Percentiles rank a stretch among this genome's conserved stretches.
phyloP scores from a whole-genome alignment of 2,329 filamentous ascomycete genomes.

The Fusarium tuaranense region DNA sequence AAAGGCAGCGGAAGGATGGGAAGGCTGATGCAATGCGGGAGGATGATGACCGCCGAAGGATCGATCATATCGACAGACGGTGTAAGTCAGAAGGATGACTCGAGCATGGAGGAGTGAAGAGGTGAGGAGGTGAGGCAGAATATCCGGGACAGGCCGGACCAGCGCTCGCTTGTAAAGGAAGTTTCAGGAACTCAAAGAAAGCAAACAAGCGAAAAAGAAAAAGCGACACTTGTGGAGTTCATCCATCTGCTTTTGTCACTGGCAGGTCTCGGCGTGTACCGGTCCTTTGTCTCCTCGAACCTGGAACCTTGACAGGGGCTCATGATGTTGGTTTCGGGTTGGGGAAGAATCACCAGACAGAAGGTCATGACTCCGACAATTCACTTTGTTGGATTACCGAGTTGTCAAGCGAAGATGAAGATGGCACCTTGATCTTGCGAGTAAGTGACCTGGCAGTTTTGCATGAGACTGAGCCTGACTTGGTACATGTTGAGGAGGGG shows the following conservation, averaged over 20 bases:
- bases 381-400: slow-evolving; percentile 4
- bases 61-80: slow-evolving; percentile 20
- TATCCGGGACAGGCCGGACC: background rate
- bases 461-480: slow-evolving; percentile 7
- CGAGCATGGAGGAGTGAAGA: slow-evolving; percentile 6
- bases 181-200: slow-evolving; percentile 8
- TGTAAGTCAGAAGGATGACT: slow-evolving; percentile 4
- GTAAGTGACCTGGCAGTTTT: slow-evolving; percentile 5
- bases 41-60: slow-evolving; percentile 3
- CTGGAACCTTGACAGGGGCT: background rate
- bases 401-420: background rate
- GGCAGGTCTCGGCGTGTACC: background rate
- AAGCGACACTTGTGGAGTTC: slow-evolving; percentile 1
- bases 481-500: slow-evolving; percentile 9
- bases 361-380: slow-evolving; percentile 8
- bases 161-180: background rate
- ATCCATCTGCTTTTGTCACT: background rate
- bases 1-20: slow-evolving; percentile 1
- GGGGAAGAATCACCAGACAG: slow-evolving; percentile 17
- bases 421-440: background rate
- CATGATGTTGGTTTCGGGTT: background rate
- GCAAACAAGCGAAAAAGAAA: background rate
- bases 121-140: background rate
- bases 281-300: background rate
- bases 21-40: slow-evolving; percentile 22